Conservation (phyloP, 306 rosid genomes). For the Inga leiocalycina region DNA sequence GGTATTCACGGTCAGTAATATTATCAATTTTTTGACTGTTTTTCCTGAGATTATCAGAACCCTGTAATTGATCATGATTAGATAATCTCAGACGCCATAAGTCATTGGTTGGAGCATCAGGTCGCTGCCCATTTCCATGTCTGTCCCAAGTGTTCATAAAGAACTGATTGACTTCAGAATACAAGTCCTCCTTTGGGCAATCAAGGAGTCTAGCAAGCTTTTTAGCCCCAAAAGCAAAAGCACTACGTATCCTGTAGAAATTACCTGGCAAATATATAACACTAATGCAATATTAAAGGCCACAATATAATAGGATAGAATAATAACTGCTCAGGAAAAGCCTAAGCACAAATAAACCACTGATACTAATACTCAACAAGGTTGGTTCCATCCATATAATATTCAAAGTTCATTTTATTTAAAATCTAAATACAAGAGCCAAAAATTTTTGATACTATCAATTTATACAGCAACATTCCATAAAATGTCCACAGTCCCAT, state of each 20-base stretch:
- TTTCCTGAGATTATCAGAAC: conserved; percentile 45
- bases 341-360: background rate
- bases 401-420: background rate
- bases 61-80: conserved; percentile 42
- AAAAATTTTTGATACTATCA: background rate
- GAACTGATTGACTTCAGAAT: conserved; percentile 74
- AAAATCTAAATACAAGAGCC: background rate
- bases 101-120: conserved; percentile 73
- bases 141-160: conserved; percentile 85
- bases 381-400: background rate
- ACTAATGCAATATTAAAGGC: conserved; percentile 19
- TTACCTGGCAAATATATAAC: conserved; percentile 57
- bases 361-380: background rate
- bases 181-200: conserved; percentile 71
- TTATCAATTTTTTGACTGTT: conserved; percentile 39
- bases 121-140: conserved; percentile 86
- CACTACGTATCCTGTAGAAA: conserved; percentile 88
- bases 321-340: background rate
- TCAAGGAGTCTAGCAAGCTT: conserved; percentile 72
- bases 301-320: conserved; percentile 1
- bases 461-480: background rate
- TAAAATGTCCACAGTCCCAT: background rate
- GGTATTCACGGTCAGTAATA: conserved; percentile 43
- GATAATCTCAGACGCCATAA: conserved; percentile 48
- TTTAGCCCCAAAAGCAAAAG: conserved; percentile 83